A percentile compares a stretch with the other conserved stretches of the same genome.
phyloP scores from a whole-genome alignment of 257 asterid genomes.

The Petrea volubilis region DNA sequence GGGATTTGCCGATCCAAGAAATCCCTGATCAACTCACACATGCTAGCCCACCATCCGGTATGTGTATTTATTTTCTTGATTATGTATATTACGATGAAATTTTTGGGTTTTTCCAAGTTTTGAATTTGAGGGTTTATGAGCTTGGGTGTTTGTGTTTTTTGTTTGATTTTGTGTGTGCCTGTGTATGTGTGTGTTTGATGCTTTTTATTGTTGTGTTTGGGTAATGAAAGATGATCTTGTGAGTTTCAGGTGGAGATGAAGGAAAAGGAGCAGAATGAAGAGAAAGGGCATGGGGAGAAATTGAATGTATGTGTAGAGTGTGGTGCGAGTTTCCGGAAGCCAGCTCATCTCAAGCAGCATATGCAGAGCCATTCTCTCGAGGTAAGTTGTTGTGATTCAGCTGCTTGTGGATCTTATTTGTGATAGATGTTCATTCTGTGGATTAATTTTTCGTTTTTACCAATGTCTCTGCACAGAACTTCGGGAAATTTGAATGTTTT shows the following conservation, averaged over 20 bases:
- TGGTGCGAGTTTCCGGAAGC: constrained; percentile 68
- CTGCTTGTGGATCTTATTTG: neutral
- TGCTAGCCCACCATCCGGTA: constrained; percentile 63
- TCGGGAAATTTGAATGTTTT: neutral
- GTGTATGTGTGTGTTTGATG: neutral
- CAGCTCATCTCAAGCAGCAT: constrained; percentile 90
- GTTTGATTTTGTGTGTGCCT: neutral
- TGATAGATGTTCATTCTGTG: neutral
- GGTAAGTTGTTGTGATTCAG: constrained; percentile 35
- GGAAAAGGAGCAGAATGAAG: constrained; percentile 28
- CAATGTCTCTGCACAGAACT: neutral
- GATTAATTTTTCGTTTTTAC: neutral
- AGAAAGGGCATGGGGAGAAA: constrained; percentile 25
- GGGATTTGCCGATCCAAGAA: constrained; percentile 91
- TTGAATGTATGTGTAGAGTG: constrained; percentile 66
- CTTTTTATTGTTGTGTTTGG: neutral
- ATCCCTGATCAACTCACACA: constrained; percentile 65
- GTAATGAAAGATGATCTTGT: neutral
- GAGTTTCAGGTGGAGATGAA: constrained; percentile 45
- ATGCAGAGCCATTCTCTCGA: constrained; percentile 84
- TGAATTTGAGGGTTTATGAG: neutral
- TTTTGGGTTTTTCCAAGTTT: neutral
- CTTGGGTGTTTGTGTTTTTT: neutral
- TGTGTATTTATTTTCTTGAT: neutral
- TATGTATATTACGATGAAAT: neutral